Base-by-base conservation (phyloP, 2,329 filamentous ascomycete species). In the Scopulariopsis brevicaulis region DNA sequence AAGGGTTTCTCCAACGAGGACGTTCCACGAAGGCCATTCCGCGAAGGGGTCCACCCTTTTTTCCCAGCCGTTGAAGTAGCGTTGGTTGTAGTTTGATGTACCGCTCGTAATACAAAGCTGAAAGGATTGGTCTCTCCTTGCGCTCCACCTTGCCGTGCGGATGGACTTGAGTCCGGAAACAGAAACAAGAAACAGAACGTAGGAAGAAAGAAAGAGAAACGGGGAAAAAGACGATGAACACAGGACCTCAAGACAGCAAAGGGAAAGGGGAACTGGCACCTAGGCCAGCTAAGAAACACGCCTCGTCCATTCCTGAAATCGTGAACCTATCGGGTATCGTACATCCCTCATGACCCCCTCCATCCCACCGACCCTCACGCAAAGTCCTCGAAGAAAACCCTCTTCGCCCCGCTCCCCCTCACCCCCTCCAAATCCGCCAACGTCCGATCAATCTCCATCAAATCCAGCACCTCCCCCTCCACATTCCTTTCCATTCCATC, bases 101-200 rank as follows among this genome's bases (percentile, higher is more conserved):
- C 82, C 83, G 83, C 83, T 84, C 83, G 81, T 83, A 86, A 86
- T 86, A 86, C 83, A 86, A 81, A 85, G 82, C 79, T 77, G 78
- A 83, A 86, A 86, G 83, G 83, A 86, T 82, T 74, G 75, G 69
- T 83, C 83, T 86, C 82, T 81, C 83, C 83, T 86, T 86, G 83
- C 81, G 82, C 83, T 86, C 83, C 83, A 86, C 83, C 83, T 82
- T 78, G 82, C 82, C 82, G 81, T 83, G 83, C 83, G 83, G 81
- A 81, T 66, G n/a, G 52, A 22, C 43, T 22, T 48, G 28, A 20
- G 34, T 50, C 20, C 12, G 48, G 22, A 28, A 53, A 2, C 7
- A 46, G 40, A n/a, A 46, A 2, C 15, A 14, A 46, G 15, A 12
- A 46, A 2, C 58, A 55, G 12, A 25, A 37, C 14, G 25, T 53